Evolutionary conservation across 805 yeast species (phyloP).

Genomic region (Metschnikowia lochheadii): DNA sequence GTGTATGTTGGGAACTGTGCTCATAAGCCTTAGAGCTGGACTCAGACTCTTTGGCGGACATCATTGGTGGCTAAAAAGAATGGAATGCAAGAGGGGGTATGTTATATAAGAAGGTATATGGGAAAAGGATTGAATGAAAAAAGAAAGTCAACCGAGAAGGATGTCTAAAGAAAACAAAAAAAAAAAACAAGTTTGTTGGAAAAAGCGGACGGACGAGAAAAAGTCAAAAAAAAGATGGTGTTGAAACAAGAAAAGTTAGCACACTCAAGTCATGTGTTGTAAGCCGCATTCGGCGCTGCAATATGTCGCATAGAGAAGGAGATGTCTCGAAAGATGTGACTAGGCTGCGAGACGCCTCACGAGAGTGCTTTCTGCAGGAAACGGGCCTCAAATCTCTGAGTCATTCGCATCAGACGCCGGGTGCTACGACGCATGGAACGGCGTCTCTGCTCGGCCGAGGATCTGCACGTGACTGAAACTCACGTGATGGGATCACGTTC

Average conservation of each 20-base stretch:
- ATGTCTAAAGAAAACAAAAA: neutral
- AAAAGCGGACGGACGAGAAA: neutral
- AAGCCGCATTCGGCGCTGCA: neutral
- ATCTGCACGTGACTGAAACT: neutral
- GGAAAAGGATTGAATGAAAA: neutral
- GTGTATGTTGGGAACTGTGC: constrained; percentile 3
- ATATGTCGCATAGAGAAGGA: constrained; percentile 1
- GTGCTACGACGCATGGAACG: neutral
- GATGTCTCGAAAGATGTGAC: neutral
- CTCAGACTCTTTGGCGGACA: constrained; percentile 8
- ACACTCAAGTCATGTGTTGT: neutral
- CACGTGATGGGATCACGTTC: neutral
- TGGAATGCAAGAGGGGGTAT: too few relatives aligned
- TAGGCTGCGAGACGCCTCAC: neutral
- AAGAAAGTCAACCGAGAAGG: neutral
- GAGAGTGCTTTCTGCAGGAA: neutral
- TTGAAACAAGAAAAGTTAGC: neutral
- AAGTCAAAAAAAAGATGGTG: neutral
- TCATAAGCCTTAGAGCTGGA: constrained; percentile 5
- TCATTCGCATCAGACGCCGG: constrained; percentile 6
- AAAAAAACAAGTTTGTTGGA: neutral
- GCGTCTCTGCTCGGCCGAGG: neutral
- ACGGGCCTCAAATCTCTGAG: neutral
- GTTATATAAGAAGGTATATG: too few relatives aligned
- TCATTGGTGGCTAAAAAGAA: neutral